Percentiles rank a stretch among this genome's conserved stretches.
Evolutionary conservation across 441 rosid genomes (phyloP).

Genomic region (Melastoma candidum): DNA sequence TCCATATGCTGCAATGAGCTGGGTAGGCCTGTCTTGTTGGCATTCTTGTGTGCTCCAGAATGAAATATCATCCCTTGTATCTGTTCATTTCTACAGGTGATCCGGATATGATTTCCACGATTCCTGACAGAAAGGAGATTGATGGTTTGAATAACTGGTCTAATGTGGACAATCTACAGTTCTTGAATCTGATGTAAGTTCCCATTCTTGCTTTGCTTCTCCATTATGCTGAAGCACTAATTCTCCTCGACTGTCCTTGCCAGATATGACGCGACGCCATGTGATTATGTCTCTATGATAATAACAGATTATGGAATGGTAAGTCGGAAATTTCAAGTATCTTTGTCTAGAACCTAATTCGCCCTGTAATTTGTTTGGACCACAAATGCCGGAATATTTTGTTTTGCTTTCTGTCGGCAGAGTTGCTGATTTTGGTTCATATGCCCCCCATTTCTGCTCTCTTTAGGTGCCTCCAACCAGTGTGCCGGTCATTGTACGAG

Average conservation of each 20-base stretch:
- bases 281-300: slow-evolving; percentile 83
- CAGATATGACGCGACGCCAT: slow-evolving; percentile 92
- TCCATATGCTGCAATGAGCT: slow-evolving; percentile 95
- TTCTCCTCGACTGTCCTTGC: slow-evolving; percentile 17
- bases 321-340: slow-evolving; percentile 16
- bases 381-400: not conserved
- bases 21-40: slow-evolving; percentile 35
- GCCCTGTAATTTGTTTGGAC: not conserved
- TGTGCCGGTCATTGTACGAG: slow-evolving; percentile 89
- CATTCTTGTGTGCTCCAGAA: not conserved
- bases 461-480: slow-evolving; percentile 84
- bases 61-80: not conserved
- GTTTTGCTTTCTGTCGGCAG: not conserved
- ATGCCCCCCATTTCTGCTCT: slow-evolving; percentile 3
- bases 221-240: not conserved
- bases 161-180: slow-evolving; percentile 56
- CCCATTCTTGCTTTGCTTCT: slow-evolving; percentile 12
- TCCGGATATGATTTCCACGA: slow-evolving; percentile 67
- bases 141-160: slow-evolving; percentile 43
- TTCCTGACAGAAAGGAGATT: slow-evolving; percentile 55
- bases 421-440: not conserved
- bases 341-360: slow-evolving; percentile 1
- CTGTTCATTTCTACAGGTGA: slow-evolving; percentile 46
- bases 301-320: slow-evolving; percentile 98
- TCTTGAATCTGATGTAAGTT: slow-evolving; percentile 70